A percentile compares a stretch with the other conserved stretches of the same genome.
Conservation (phyloP, 352 stramenopile species). For the Aphanomyces euteiches region DNA sequence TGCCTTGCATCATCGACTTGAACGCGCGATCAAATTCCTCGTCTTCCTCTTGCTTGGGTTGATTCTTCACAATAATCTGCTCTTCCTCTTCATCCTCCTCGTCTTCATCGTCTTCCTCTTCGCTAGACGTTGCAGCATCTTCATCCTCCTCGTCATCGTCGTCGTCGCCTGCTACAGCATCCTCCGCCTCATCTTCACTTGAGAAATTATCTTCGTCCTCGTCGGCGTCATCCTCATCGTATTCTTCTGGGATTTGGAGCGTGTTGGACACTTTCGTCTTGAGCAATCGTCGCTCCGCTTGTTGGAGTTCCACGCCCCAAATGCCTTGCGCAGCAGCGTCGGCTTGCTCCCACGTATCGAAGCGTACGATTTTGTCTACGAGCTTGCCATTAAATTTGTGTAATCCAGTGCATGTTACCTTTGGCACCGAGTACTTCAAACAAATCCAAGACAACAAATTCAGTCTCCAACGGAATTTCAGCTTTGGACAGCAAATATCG, state of each 20-base stretch:
- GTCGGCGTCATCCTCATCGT: constrained; percentile 38
- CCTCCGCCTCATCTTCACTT: constrained; percentile 58
- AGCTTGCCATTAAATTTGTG: constrained; percentile 29
- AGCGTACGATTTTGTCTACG: constrained; percentile 66
- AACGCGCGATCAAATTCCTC: constrained; percentile 87
- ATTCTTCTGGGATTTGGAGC: constrained; percentile 42
- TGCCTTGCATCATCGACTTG: constrained; percentile 79
- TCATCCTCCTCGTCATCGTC: constrained; percentile 61
- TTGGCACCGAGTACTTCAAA: constrained; percentile 57
- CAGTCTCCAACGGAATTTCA: constrained; percentile 91
- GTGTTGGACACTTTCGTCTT: constrained; percentile 53
- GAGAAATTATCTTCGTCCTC: constrained; percentile 30
- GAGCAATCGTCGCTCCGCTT: constrained; percentile 53
- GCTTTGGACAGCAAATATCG: constrained; percentile 95
- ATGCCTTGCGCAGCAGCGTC: constrained; percentile 56
- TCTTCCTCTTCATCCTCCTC: constrained; percentile 80
- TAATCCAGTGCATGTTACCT: background rate
- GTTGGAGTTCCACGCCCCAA: constrained; percentile 56
- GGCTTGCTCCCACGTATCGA: constrained; percentile 74
- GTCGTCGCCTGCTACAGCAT: constrained; percentile 45
- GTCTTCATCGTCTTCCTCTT: constrained; percentile 52
- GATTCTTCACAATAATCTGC: constrained; percentile 79
- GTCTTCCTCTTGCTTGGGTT: constrained; percentile 77
- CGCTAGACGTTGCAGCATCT: constrained; percentile 44
- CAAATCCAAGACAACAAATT: constrained; percentile 86